Evolutionary conservation across 768 basidiomycete genomes (phyloP).

Genomic region (Kwoniella pini): DNA sequence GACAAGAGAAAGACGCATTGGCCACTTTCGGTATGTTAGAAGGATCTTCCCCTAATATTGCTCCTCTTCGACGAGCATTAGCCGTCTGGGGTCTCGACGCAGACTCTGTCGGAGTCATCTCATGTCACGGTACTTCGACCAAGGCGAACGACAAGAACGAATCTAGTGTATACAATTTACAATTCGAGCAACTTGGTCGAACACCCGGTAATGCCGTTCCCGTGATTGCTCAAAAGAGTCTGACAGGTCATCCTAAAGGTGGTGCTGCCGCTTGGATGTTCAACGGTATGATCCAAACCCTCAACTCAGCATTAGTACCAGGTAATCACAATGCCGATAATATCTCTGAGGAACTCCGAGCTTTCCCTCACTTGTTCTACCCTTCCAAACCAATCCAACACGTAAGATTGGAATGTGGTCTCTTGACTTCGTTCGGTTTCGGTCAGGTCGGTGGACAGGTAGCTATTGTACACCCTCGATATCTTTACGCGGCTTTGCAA

Average conservation of each 20-base stretch:
- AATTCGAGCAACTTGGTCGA: constrained; percentile 83
- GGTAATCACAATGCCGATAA: constrained; percentile 97
- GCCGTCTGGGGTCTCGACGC: constrained; percentile 95
- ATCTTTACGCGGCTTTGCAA: constrained; percentile 80
- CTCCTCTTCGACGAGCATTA: constrained; percentile 90
- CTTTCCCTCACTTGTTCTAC: constrained; percentile 90
- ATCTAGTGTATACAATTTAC: constrained; percentile 92
- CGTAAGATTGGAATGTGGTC: constrained; percentile 67
- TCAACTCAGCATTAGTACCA: constrained; percentile 82
- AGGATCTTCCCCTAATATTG: constrained; percentile 77
- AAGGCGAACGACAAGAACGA: constrained; percentile 89
- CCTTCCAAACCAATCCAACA: constrained; percentile 95
- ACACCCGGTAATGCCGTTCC: constrained; percentile 96
- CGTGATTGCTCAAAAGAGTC: constrained; percentile 94
- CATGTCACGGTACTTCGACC: constrained; percentile 59
- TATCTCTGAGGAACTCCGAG: constrained; percentile 71
- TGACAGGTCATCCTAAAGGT: constrained; percentile 97
- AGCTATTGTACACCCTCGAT: constrained; percentile 84
- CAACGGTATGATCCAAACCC: constrained; percentile 82
- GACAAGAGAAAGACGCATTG: constrained; percentile 91
- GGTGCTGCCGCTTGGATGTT: constrained; percentile 99
- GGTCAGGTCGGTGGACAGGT: constrained; percentile 96
- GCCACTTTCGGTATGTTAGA: constrained; percentile 93
- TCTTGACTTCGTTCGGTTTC: constrained; percentile 67
- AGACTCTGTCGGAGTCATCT: constrained; percentile 72